Evolutionary conservation across 2,329 filamentous ascomycete species (phyloP).

Genomic region (Beauveria brongniartii): DNA sequence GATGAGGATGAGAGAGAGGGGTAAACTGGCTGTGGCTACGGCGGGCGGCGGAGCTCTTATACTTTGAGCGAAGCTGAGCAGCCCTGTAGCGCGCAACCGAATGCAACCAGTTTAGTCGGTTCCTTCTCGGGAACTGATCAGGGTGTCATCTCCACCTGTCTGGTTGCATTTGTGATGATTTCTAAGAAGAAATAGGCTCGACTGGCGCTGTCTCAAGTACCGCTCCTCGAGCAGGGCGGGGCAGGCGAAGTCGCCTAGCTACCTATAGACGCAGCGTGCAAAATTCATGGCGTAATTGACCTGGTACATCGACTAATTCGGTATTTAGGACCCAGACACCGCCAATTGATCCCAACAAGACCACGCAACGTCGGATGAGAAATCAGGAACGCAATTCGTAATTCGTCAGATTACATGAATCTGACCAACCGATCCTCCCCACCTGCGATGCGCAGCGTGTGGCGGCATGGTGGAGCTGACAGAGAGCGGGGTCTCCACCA

Average conservation of each 20-base stretch:
- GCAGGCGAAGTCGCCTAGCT: no score
- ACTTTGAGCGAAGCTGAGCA: not conserved
- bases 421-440: conserved; percentile 6
- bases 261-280: not conserved
- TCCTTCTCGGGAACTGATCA: not conserved
- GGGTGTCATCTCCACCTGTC: not conserved
- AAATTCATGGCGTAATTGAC: not conserved
- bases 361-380: no score
- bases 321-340: no score
- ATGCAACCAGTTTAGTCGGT: not conserved
- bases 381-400: no score
- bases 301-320: not conserved
- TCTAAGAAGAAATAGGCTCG: not conserved
- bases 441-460: not conserved
- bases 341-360: no score
- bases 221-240: not conserved
- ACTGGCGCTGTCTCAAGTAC: not conserved
- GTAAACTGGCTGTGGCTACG: not conserved
- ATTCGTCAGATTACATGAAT: conserved; percentile 3
- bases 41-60: conserved; percentile 7
- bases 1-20: not conserved
- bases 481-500: not conserved
- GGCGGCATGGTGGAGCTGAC: not conserved
- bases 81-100: not conserved
- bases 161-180: not conserved